Base-by-base conservation (phyloP, 371 early-diverging fungal species). In the Choanephora cucurbitarum region DNA sequence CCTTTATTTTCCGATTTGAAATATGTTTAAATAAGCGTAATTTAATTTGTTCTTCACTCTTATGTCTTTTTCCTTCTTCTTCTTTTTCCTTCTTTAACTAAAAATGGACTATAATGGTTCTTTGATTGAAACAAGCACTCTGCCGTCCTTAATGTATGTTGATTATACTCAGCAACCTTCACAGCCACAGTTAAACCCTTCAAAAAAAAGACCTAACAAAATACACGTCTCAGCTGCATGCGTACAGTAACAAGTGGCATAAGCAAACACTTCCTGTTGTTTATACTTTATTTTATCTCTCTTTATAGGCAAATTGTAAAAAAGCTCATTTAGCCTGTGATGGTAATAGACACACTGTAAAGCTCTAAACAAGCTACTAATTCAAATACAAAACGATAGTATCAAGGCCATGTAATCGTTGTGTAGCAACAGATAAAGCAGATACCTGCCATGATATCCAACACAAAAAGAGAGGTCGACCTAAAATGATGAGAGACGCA, bases 281-380 rank as follows among this genome's bases (percentile, higher is more conserved):
- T 17, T 15, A 17, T 4, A 40, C 10, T 11, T 40, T 10, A 15
- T 40, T 17, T 19, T n/a, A 19, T 44, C 15, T 11, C 37, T 49
- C 5, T 44, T 31, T 39, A 19, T 56, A 65, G 60, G 44, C 52
- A 1, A 60, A 65, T 44, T 65, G 66, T 37, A 60, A 65, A 53
- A 65, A 60, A 33, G 66, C 66, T 18, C 66, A 65, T 44, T 57
- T 65, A 18, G 66, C 66, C 22, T 65, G 66, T 42, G 66, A 65
- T 49, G 57, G 66, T 65, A 65, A 44, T 28, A 28, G 7, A 28
- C n/a, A 7, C 28, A 28, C 3, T 28, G 3, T 28, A 3, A 28
- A 28, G 28, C 17, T 15, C 17, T 23, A 24, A 32, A 18, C 11
- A 13, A 23, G 0, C 0, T 22, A 19, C n/a, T 22, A 3, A 11